Conservation (phyloP, 352 stramenopile genomes). For the Phytophthora parvispora region DNA sequence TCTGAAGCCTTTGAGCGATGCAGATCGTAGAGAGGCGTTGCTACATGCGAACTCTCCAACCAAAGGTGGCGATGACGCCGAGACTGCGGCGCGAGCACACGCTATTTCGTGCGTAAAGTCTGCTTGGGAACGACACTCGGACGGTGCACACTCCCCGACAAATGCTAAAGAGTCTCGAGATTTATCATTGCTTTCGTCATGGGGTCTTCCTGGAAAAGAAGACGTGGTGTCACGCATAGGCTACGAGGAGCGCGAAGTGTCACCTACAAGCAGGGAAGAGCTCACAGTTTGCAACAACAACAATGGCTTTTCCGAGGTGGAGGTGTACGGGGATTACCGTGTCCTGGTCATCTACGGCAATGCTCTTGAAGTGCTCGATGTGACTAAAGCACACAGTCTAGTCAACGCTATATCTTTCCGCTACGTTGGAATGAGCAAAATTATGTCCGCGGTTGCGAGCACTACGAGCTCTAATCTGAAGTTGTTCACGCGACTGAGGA, state of each 20-base stretch:
- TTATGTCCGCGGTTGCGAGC: slow-evolving; percentile 44
- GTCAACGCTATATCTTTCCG: slow-evolving; percentile 79
- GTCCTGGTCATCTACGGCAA: slow-evolving; percentile 78
- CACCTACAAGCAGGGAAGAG: slow-evolving; percentile 62
- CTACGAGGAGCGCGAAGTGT: slow-evolving; percentile 46
- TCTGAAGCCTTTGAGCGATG: slow-evolving; percentile 78
- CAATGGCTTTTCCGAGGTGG: slow-evolving; percentile 75
- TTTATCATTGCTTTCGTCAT: slow-evolving; percentile 7
- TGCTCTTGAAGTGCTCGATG: slow-evolving; percentile 70
- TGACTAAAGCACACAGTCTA: slow-evolving; percentile 55
- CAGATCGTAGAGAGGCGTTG: slow-evolving; percentile 71
- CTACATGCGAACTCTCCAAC: slow-evolving; percentile 33
- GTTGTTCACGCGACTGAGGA: slow-evolving; percentile 61
- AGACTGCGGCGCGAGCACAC: slow-evolving; percentile 56
- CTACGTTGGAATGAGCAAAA: slow-evolving; percentile 57
- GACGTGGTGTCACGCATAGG: background rate
- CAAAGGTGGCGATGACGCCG: slow-evolving; percentile 54
- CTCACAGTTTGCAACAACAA: slow-evolving; percentile 58
- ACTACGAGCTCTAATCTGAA: slow-evolving; percentile 58
- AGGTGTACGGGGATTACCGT: slow-evolving; percentile 75
- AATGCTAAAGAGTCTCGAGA: slow-evolving; percentile 22
- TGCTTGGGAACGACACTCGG: slow-evolving; percentile 40
- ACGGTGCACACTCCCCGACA: slow-evolving; percentile 6
- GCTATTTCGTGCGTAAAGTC: slow-evolving; percentile 55
- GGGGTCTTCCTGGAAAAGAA: slow-evolving; percentile 10